A percentile compares a stretch with the other conserved stretches of the same genome.
These are phyloP conservation scores for Aureobasidium subglaciale DNA, from an alignment of 2,329 filamentous ascomycete species.

Conservation along the genomic window DNA sequence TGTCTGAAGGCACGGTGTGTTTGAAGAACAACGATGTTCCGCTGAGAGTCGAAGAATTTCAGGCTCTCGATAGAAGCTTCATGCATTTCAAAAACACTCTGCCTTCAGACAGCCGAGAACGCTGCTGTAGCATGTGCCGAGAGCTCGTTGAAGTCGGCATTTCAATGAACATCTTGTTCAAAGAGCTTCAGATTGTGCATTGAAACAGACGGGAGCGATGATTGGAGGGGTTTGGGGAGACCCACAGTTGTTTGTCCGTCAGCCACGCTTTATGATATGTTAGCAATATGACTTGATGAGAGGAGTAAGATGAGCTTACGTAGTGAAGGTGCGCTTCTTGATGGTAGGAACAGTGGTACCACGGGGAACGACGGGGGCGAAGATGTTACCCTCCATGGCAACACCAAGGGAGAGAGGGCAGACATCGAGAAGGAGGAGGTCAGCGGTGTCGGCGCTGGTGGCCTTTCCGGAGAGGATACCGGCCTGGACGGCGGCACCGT, in stretches of 20 bases:
- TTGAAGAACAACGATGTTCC: background rate
- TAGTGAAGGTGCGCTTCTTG: slow-evolving; percentile 53
- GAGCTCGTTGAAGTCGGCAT: background rate
- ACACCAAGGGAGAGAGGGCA: slow-evolving; percentile 95
- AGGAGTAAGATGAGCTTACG: background rate
- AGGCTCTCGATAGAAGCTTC: background rate
- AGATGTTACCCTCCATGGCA: slow-evolving; percentile 99
- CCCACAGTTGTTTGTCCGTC: slow-evolving; percentile 59
- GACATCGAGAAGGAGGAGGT: slow-evolving; percentile 93
- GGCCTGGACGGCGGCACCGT: slow-evolving; percentile 96
- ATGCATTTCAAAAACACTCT: background rate
- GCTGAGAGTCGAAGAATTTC: background rate
- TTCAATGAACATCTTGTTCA: background rate
- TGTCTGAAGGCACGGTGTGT: background rate
- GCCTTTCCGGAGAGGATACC: slow-evolving; percentile 98
- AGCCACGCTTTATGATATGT: slow-evolving; percentile 54
- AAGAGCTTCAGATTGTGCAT: background rate
- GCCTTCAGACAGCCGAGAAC: background rate
- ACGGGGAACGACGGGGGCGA: slow-evolving; percentile 78
- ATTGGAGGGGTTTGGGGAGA: background rate
- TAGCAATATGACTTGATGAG: background rate
- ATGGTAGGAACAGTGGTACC: slow-evolving; percentile 45
- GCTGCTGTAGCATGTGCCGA: background rate
- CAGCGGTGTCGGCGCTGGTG: slow-evolving; percentile 85
- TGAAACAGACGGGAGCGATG: background rate